Conservation (phyloP, 202 grass and related monocot genomes). For the Alloteropsis angusta region DNA sequence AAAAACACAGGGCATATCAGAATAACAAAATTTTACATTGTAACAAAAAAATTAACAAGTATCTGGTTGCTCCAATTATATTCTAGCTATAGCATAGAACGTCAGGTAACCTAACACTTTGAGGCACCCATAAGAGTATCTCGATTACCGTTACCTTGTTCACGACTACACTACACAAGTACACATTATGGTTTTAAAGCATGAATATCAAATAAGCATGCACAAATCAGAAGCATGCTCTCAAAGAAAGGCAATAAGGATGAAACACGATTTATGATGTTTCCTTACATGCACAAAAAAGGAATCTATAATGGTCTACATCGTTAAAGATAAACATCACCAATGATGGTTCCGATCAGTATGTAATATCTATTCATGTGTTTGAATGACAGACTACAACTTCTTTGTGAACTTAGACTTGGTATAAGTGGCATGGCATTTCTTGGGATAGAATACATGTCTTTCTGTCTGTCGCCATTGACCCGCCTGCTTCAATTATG, state of each 20-base stretch:
- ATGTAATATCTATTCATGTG: background rate
- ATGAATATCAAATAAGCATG: background rate
- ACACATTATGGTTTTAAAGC: background rate
- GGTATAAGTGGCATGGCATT: background rate
- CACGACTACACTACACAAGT: background rate
- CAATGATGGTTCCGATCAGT: background rate
- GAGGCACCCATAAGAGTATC: background rate
- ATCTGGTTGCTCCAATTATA: background rate
- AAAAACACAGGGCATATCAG: slow-evolving; percentile 11
- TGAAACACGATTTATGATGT: background rate
- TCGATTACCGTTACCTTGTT: background rate
- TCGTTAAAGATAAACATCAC: background rate
- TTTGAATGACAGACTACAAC: background rate
- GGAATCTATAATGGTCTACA: background rate
- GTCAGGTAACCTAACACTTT: background rate
- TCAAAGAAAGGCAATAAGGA: background rate
- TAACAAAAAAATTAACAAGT: background rate
- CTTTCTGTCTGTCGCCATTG: background rate
- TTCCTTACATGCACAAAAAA: background rate
- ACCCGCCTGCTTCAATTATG: background rate
- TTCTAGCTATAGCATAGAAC: background rate
- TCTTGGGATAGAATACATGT: background rate
- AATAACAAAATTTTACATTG: slow-evolving; percentile 20
- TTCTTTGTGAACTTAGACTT: background rate
- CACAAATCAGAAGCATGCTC: background rate